These are phyloP conservation scores for Piromyces sp. DNA, from an alignment of 192 early-diverging fungal species.

Conservation along the genomic window DNA sequence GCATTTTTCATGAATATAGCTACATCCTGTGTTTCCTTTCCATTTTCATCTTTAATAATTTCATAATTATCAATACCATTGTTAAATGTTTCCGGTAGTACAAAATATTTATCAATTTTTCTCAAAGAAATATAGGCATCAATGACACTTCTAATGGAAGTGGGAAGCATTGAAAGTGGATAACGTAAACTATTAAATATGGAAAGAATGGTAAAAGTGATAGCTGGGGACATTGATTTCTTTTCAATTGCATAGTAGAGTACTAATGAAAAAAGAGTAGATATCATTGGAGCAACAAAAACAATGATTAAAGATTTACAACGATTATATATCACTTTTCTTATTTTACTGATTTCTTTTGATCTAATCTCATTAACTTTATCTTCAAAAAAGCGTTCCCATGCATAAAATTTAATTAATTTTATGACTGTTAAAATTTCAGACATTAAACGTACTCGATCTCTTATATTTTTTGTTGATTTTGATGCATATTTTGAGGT, in stretches of 20 bases:
- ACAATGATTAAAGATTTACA: conserved; percentile 25
- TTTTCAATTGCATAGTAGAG: conserved; percentile 13
- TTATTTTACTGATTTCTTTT: conserved; percentile 33
- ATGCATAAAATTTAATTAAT: conserved; percentile 59
- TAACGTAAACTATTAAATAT: conserved; percentile 55
- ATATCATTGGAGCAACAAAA: conserved; percentile 42
- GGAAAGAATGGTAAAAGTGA: conserved; percentile 41
- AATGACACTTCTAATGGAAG: conserved; percentile 31
- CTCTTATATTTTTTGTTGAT: conserved; percentile 34
- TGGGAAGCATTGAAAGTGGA: conserved; percentile 45
- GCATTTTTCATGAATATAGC: conserved; percentile 21
- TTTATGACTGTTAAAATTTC: conserved; percentile 58
- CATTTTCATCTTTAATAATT: background rate
- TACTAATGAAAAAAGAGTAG: conserved; percentile 17
- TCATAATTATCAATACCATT: background rate
- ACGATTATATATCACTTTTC: conserved; percentile 15
- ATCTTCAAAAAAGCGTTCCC: conserved; percentile 47
- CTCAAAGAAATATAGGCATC: conserved; percentile 37
- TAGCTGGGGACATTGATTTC: conserved; percentile 19
- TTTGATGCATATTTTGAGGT: conserved; percentile 24
- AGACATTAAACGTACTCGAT: conserved; percentile 51
- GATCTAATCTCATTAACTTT: conserved; percentile 32
- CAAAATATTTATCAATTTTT: conserved; percentile 36
- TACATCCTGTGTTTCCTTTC: conserved; percentile 12
- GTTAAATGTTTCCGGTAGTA: conserved; percentile 36